These are phyloP conservation scores for Posidonia oceanica DNA, from an alignment of 116 monocot genomes.

Conservation along the genomic window DNA sequence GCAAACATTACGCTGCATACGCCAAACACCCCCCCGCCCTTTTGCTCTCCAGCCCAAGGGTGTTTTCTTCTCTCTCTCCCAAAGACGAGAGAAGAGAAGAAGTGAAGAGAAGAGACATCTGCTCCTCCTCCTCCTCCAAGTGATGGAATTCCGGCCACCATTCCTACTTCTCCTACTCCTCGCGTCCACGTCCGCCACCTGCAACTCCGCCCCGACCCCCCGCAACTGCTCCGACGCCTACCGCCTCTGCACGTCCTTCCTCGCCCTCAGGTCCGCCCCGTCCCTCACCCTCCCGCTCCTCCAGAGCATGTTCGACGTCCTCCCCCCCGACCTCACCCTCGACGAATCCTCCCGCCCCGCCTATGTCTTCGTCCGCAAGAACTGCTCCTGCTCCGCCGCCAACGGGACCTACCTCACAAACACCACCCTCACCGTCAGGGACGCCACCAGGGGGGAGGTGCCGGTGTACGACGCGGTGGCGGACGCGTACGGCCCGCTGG, in stretches of 20 bases:
- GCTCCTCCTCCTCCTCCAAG: neutral
- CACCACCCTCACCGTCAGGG: constrained; percentile 64
- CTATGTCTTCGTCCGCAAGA: constrained; percentile 75
- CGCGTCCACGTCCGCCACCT: neutral
- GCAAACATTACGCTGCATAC: too few species aligned
- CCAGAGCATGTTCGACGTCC: constrained; percentile 80
- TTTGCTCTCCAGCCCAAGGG: too few species aligned
- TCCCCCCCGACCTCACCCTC: constrained; percentile 44
- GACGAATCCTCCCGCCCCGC: constrained; percentile 43
- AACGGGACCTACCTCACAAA: constrained; percentile 44
- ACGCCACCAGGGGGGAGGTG: neutral
- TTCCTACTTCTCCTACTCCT: neutral
- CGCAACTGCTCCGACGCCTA: constrained; percentile 68
- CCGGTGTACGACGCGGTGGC: constrained; percentile 10
- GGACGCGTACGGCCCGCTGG: constrained; percentile 23
- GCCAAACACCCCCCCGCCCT: too few species aligned
- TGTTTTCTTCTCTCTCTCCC: too few species aligned
- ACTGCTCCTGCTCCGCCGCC: constrained; percentile 82
- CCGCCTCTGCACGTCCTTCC: constrained; percentile 90
- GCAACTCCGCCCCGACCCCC: constrained; percentile 21
- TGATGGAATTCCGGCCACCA: neutral
- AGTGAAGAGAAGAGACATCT: too few species aligned
- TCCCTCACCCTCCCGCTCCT: constrained; percentile 23
- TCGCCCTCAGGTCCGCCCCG: constrained; percentile 34
- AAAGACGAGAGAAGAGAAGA: too few species aligned